Percentiles rank a stretch among this genome's conserved stretches.
These are phyloP conservation scores for Metschnikowia dekortorum DNA, from an alignment of 805 yeast genomes.

Conservation along the genomic window DNA sequence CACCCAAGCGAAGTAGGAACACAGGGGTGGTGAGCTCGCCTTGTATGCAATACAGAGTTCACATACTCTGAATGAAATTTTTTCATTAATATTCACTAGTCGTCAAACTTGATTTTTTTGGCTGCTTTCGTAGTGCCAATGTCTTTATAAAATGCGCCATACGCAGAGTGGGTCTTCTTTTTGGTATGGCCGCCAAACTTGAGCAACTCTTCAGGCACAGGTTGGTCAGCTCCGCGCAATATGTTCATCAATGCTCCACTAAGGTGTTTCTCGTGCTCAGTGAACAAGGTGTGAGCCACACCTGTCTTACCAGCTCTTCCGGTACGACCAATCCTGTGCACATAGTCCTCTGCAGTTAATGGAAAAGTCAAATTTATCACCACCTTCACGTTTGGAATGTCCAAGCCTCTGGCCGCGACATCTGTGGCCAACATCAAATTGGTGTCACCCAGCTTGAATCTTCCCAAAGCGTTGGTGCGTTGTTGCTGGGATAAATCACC, in stretches of 20 bases:
- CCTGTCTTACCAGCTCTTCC: constrained; percentile 98
- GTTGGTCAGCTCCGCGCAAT: constrained; percentile 88
- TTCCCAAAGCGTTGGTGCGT: constrained; percentile 80
- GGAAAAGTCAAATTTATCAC: constrained; percentile 96
- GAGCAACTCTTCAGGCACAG: constrained; percentile 89
- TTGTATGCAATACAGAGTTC: too few relatives aligned
- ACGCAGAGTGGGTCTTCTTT: constrained; percentile 96
- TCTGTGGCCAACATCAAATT: constrained; percentile 89
- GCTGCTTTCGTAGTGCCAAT: constrained; percentile 81
- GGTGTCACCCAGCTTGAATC: constrained; percentile 76
- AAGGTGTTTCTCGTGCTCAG: constrained; percentile 94
- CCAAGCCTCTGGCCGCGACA: constrained; percentile 97
- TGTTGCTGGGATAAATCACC: constrained; percentile 93
- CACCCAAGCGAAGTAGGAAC: too few relatives aligned
- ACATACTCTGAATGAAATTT: not conserved
- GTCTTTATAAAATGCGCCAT: constrained; percentile 95
- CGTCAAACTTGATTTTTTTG: constrained; percentile 82
- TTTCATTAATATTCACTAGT: constrained; percentile 4
- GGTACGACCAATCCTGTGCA: constrained; percentile 96
- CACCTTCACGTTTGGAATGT: constrained; percentile 93
- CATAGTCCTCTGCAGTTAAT: constrained; percentile 92
- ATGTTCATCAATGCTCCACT: constrained; percentile 93
- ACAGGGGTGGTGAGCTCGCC: too few relatives aligned
- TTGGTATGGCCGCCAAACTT: constrained; percentile 98
- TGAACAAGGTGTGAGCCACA: constrained; percentile 89